Evolutionary conservation across 2,329 filamentous ascomycete genomes (phyloP).

Genomic region (Dactylellina haptotyla): DNA sequence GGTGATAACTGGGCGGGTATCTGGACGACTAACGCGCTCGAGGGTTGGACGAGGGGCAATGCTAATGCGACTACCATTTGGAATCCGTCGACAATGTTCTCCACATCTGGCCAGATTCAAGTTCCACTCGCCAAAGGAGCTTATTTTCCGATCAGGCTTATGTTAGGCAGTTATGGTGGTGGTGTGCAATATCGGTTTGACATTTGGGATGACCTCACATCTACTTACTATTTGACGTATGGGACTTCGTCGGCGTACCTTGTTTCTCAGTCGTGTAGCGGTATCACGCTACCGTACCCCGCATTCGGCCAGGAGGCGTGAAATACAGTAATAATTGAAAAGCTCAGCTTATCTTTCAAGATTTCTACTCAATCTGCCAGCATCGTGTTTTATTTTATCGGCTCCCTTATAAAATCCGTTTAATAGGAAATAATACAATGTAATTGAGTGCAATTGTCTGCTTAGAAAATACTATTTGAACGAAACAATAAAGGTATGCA

Average conservation of each 20-base stretch:
- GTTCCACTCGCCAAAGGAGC: not conserved
- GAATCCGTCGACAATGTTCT: not conserved
- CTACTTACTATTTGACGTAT: conserved; percentile 3
- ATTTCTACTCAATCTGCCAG: too few species aligned
- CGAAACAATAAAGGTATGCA: too few species aligned
- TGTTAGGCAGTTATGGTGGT: not conserved
- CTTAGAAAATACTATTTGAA: too few species aligned
- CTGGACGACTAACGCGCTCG: not conserved
- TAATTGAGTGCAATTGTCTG: too few species aligned
- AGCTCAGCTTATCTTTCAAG: too few species aligned
- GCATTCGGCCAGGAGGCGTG: not conserved
- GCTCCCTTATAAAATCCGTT: too few species aligned
- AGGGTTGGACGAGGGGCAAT: not conserved
- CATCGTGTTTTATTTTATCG: too few species aligned
- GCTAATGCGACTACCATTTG: conserved; percentile 1
- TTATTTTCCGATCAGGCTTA: not conserved
- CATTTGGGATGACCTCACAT: not conserved
- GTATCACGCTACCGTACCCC: not conserved
- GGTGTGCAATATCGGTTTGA: not conserved
- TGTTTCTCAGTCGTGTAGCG: not conserved
- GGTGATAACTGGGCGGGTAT: conserved; percentile 5
- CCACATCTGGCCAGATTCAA: not conserved
- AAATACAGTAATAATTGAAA: too few species aligned
- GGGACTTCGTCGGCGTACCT: conserved; percentile 1
- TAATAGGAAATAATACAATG: too few species aligned